Percentiles rank a stretch among this genome's conserved stretches.
phyloP scores from a whole-genome alignment of 2,329 filamentous ascomycete species.

The Bimuria novae-zelandiae region DNA sequence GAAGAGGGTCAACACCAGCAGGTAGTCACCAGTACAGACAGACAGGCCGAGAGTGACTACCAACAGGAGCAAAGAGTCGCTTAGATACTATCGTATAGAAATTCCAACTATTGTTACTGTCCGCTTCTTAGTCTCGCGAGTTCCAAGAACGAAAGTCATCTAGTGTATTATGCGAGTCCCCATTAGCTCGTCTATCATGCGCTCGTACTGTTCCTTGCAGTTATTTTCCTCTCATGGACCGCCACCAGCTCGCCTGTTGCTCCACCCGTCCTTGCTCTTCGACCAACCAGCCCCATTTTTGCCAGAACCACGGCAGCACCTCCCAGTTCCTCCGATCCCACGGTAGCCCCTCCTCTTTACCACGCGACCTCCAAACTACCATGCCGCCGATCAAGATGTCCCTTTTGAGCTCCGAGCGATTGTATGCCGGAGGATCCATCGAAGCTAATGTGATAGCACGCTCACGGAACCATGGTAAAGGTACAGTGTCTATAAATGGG shows the following conservation, averaged over 20 bases:
- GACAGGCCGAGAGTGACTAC: no score
- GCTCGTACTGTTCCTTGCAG: no score
- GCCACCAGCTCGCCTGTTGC: constrained; percentile 21
- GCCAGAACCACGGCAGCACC: constrained; percentile 16
- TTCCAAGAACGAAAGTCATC: no score
- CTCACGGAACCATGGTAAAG: constrained; percentile 20
- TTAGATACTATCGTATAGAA: neutral
- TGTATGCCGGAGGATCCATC: constrained; percentile 9
- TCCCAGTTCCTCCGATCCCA: constrained; percentile 23
- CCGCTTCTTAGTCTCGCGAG: no score
- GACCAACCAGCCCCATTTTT: constrained; percentile 21
- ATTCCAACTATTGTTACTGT: no score
- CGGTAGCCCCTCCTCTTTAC: constrained; percentile 10
- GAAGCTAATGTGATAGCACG: constrained; percentile 13
- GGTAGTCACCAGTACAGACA: no score
- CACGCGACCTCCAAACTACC: constrained; percentile 17
- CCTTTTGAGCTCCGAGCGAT: constrained; percentile 14
- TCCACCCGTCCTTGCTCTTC: constrained; percentile 20
- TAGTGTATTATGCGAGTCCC: no score
- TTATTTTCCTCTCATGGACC: constrained; percentile 9
- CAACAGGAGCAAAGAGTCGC: no score
- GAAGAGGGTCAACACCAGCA: no score
- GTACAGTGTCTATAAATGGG: constrained; percentile 19
- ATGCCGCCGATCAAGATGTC: constrained; percentile 19
- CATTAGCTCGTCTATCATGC: no score